Evolutionary conservation across 2,329 filamentous ascomycete species (phyloP), one percentile per base, ranked within the genome.

Genomic region (Talaromyces sp.): DNA sequence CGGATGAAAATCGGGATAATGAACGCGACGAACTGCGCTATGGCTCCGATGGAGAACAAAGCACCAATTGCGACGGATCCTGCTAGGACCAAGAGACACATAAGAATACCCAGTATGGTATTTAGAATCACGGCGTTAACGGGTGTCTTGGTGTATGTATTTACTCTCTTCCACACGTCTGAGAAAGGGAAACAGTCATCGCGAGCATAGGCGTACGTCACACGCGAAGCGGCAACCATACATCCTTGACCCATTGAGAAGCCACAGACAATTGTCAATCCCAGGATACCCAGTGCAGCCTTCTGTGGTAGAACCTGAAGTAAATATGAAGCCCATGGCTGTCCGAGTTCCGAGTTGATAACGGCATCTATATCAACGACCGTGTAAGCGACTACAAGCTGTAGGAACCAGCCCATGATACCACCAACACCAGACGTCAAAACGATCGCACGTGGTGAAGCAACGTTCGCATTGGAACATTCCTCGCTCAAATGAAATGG

Each of bases 401-500:
- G 87, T n/a, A 91, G 72, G 60, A 88, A 84, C 84, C 87, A 91
- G 41, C 88, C 88, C 56, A 88, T 78, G 2, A 86, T 56, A 1
- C 87, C 87, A 5, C 88, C 88, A 2, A 86, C 76, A 1, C 75
- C 82, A 1, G 85, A 85, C 0, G 88, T 90, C 65, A 90, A 75
- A 33, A 89, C 82, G 47, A 90, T 91, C 7, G 87, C 87, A 11
- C 87, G 82, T 0, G 87, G 87, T 9, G 86, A 82, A 27, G 88
- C 87, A 41, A 90, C 73, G 60, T 82, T 85, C 24, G 88, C 87
- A 61, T 90, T 90, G 54, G 84, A 86, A 70, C 87, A 90, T 70
- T 91, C 87, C 65, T 91, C 87, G 3, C 84, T 81, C n/a, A 90
- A 71, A 71, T 90, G 87, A 68, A 90, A 90, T 0, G 86, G 83